These are phyloP conservation scores for Termitomyces sp. DNA, from an alignment of 768 basidiomycete species.

Conservation along the genomic window DNA sequence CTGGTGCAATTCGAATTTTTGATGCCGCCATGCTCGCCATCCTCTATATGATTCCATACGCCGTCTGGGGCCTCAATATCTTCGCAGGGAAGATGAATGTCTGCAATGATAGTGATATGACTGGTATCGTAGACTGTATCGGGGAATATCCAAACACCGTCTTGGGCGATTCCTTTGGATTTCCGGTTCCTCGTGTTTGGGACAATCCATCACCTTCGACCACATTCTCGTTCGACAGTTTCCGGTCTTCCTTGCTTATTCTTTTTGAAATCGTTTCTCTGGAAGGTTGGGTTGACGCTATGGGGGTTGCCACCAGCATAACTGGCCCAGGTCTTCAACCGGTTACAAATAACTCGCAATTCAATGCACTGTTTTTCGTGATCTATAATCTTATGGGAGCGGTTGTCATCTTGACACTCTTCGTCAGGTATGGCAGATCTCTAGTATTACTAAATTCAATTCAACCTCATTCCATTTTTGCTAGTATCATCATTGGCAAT, in stretches of 20 bases:
- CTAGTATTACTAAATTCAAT: not conserved
- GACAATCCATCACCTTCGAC: conserved; percentile 80
- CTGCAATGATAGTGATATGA: conserved; percentile 71
- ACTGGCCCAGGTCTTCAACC: conserved; percentile 71
- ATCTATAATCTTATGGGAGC: conserved; percentile 90
- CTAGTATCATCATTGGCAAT: conserved; percentile 92
- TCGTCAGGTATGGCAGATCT: conserved; percentile 67
- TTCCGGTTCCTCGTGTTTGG: conserved; percentile 86
- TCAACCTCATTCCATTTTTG: conserved; percentile 14
- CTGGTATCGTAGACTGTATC: conserved; percentile 63
- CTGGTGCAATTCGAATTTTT: conserved; percentile 79
- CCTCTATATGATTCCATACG: conserved; percentile 89
- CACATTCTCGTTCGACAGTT: conserved; percentile 87
- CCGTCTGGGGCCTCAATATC: conserved; percentile 93
- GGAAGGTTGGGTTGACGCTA: conserved; percentile 97
- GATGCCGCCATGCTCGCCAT: conserved; percentile 90
- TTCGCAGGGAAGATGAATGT: conserved; percentile 81
- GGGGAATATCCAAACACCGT: conserved; percentile 72
- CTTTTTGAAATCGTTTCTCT: conserved; percentile 95
- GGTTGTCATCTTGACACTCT: conserved; percentile 85
- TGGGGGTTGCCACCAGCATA: conserved; percentile 78
- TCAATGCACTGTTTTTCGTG: conserved; percentile 88
- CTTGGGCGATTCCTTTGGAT: conserved; percentile 61
- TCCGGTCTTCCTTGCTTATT: conserved; percentile 80
- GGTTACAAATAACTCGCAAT: conserved; percentile 65